Evolutionary conservation across 176 grass and related monocot species (phyloP).

Genomic region (Rhynchospora breviuscula): DNA sequence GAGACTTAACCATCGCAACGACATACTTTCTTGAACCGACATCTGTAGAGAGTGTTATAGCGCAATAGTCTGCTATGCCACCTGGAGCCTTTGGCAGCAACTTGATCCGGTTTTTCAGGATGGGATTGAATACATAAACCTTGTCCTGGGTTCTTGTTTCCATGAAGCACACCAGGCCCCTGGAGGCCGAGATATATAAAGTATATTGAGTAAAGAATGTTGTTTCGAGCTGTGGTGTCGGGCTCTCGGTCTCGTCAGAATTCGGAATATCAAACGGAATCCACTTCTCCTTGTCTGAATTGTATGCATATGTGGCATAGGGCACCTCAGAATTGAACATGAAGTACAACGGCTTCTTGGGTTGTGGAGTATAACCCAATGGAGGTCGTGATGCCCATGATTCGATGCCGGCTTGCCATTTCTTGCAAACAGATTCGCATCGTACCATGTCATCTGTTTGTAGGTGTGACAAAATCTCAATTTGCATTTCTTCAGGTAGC

Average conservation of each 20-base stretch:
- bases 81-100: not conserved
- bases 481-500: not conserved
- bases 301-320: not conserved
- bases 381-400: not conserved
- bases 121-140: not conserved
- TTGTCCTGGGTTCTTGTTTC: not conserved
- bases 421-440: not conserved
- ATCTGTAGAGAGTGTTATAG: not conserved
- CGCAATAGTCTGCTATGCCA: not conserved
- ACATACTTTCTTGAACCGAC: not conserved
- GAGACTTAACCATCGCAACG: not conserved
- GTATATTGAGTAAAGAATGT: not conserved
- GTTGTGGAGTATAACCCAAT: not conserved
- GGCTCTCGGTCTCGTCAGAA: not conserved
- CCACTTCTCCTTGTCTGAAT: not conserved
- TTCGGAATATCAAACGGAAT: not conserved
- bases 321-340: not conserved
- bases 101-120: not conserved
- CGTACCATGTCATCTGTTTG: not conserved
- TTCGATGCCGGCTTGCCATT: not conserved
- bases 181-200: not conserved
- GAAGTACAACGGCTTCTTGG: not conserved
- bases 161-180: not conserved
- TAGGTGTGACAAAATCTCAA: not conserved
- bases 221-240: no score